Base-by-base conservation (phyloP, 345 rosid genomes). In the Dipteronia sinensis region DNA sequence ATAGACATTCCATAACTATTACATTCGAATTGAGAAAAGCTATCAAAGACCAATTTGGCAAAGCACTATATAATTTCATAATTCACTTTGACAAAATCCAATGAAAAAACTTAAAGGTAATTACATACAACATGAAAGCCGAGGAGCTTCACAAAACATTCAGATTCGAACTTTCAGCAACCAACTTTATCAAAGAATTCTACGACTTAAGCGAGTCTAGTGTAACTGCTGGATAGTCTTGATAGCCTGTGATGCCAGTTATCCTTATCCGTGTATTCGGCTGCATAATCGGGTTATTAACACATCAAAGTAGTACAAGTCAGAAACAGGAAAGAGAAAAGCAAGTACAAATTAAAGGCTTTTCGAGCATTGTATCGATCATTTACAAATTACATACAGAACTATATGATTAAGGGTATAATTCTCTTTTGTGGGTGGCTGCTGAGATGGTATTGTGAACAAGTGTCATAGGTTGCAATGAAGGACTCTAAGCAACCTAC, bases 191-290 rank as follows among this genome's bases (percentile, higher is more conserved):
- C 4, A 65, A 42, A 49, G 38, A 49, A 77, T 59, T 22, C 27
- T 59, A 22, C 10, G 9, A 56, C 22, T 38, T 67, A 38, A 34
- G 74, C 10, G 88, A 84, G 25, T 84, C 81, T 34, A 88, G 89
- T 19, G 98, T 87, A 0, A 85, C 85, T 0, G 87, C 91, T 3
- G 94, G 95, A 63, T 71, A 91, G 80, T 90, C 92, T 85, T 90
- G 87, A 82, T 88, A 95, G 76, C 98, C 97, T 34, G 94, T 86
- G 83, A 95, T 91, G 78, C 95, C 90, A 22, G 88, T 91, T 71
- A 95, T 93, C 90, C 90, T 87, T 76, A 95, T 89, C 73, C 95
- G 83, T 10, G 98, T 91, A 83, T 93, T 95, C 73, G 97, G 98
- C 98, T 93, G 92, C 86, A 88, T 44, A 17, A 71, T 55, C 46